Evolutionary conservation across 2,329 filamentous ascomycete genomes (phyloP).

Genomic region (Botrytis medusae): DNA sequence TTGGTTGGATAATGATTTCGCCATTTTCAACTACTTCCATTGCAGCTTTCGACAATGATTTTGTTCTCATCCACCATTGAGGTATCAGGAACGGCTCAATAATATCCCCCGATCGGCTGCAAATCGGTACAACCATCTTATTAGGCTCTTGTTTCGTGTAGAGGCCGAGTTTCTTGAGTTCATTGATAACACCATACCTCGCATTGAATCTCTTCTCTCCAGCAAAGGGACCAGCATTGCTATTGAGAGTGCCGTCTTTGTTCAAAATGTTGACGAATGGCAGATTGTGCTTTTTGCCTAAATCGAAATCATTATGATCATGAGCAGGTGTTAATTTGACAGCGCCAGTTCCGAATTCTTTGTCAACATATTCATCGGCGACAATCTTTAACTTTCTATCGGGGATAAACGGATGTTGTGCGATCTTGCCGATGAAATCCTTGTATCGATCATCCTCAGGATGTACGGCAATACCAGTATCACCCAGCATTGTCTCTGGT

Average conservation of each 20-base stretch:
- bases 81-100: not conserved
- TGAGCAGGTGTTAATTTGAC: not conserved
- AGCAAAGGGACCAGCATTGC: not conserved
- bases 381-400: not conserved
- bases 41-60: not conserved
- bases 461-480: not conserved
- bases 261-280: not conserved
- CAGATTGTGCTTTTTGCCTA: not conserved
- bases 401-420: not conserved
- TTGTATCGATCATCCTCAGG: not conserved
- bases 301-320: not conserved
- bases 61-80: not conserved
- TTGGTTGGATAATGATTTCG: not conserved
- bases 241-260: not conserved
- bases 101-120: not conserved
- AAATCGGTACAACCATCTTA: not conserved
- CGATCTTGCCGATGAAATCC: not conserved
- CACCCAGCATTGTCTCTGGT: not conserved
- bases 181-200: not conserved
- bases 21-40: not conserved
- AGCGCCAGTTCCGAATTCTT: not conserved
- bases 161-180: not conserved
- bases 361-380: not conserved
- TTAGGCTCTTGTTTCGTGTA: not conserved
- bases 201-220: conserved; percentile 1